phyloP scores from a whole-genome alignment of 2,329 filamentous ascomycete genomes.

The Acarospora socialis region DNA sequence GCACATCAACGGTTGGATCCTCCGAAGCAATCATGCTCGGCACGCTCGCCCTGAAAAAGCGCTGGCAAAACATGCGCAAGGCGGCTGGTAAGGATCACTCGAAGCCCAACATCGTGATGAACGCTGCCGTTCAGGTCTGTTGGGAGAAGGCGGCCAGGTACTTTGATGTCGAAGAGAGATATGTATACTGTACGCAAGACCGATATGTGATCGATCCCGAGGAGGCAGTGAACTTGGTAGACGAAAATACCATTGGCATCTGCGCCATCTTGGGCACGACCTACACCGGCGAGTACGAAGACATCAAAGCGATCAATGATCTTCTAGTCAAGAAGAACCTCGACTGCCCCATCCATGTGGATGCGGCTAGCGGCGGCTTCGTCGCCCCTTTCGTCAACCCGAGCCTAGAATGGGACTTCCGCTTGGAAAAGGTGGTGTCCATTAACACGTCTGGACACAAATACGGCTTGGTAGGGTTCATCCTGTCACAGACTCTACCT shows the following conservation, averaged over 20 bases:
- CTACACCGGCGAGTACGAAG: conserved; percentile 92
- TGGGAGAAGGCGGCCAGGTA: conserved; percentile 89
- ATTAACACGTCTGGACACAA: conserved; percentile 96
- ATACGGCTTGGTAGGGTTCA: conserved; percentile 40
- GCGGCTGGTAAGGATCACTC: conserved; percentile 70
- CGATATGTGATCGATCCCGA: conserved; percentile 51
- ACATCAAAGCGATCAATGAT: conserved; percentile 84
- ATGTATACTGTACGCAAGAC: conserved; percentile 46
- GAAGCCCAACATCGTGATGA: conserved; percentile 88
- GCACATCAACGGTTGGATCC: conserved; percentile 77
- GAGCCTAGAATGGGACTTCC: conserved; percentile 80
- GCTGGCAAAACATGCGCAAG: conserved; percentile 76
- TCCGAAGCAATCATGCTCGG: conserved; percentile 53
- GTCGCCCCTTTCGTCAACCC: conserved; percentile 84
- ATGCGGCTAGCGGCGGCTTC: conserved; percentile 83
- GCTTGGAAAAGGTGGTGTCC: conserved; percentile 72
- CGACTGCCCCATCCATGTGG: conserved; percentile 81
- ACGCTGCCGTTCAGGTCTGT: conserved; percentile 87
- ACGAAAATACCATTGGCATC: conserved; percentile 74
- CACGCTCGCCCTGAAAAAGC: conserved; percentile 79
- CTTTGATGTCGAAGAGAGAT: conserved; percentile 88
- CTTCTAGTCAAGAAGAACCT: conserved; percentile 60
- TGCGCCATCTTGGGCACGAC: conserved; percentile 84
- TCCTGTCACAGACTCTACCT: not conserved
- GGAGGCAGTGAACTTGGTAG: conserved; percentile 45